Percentiles rank a stretch among this genome's conserved stretches.
Evolutionary conservation across 2,329 filamentous ascomycete genomes (phyloP).

Genomic region (Teratosphaeria zuluensis): DNA sequence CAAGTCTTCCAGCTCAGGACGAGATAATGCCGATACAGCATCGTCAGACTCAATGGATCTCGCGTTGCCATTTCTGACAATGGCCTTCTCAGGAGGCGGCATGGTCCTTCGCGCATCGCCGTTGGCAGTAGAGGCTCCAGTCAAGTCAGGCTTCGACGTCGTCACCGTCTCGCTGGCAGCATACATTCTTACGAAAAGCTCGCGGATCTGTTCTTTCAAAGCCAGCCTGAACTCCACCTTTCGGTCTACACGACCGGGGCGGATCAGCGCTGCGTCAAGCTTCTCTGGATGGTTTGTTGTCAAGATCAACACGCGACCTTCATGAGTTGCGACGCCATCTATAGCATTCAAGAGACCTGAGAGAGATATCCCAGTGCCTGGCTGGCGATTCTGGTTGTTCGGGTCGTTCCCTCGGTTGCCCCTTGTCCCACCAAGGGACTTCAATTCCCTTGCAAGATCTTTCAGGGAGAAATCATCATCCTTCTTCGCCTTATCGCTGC

Average conservation of each 20-base stretch:
- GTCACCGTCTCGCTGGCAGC: conserved; percentile 14
- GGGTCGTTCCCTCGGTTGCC: conserved; percentile 4
- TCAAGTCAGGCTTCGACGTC: not conserved
- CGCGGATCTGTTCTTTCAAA: conserved; percentile 29
- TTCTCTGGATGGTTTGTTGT: conserved; percentile 68
- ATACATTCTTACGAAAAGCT: conserved; percentile 35
- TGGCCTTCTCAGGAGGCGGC: not conserved
- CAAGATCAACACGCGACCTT: conserved; percentile 72
- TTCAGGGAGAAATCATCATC: conserved; percentile 21
- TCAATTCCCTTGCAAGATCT: conserved; percentile 21
- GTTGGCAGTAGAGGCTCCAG: not conserved
- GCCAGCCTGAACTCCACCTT: conserved; percentile 51
- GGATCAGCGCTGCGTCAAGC: conserved; percentile 56
- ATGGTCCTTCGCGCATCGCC: not conserved
- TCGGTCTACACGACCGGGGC: conserved; percentile 62
- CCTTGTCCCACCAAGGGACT: conserved; percentile 8
- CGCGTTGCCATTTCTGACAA: conserved; percentile 7
- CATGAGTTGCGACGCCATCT: conserved; percentile 69
- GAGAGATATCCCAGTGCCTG: conserved; percentile 57
- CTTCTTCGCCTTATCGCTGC: conserved; percentile 8
- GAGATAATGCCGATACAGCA: conserved; percentile 9
- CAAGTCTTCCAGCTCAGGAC: conserved; percentile 29
- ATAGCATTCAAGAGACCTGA: conserved; percentile 76
- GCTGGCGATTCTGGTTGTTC: conserved; percentile 5
- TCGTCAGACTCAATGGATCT: not conserved